These are phyloP conservation scores for Quillaja saponaria DNA, from an alignment of 306 rosid genomes.

Conservation along the genomic window DNA sequence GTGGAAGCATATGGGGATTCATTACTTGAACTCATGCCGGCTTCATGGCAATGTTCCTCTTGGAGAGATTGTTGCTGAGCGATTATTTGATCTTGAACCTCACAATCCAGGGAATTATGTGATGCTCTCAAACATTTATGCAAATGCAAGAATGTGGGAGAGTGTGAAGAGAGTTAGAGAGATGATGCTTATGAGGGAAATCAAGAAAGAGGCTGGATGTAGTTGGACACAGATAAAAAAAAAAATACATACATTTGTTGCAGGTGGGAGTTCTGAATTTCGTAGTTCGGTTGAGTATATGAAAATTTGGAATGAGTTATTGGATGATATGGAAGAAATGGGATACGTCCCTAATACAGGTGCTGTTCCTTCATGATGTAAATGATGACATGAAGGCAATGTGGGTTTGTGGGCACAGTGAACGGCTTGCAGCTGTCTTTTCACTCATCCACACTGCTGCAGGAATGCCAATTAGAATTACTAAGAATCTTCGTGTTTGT, in stretches of 20 bases:
- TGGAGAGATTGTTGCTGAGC: slow-evolving; percentile 40
- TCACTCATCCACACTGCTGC: slow-evolving; percentile 44
- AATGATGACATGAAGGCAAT: slow-evolving; percentile 44
- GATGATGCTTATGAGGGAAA: slow-evolving; percentile 48
- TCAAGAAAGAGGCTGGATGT: slow-evolving; percentile 56
- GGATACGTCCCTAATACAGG: slow-evolving; percentile 48
- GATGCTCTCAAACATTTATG: slow-evolving; percentile 61
- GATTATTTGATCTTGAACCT: slow-evolving; percentile 52
- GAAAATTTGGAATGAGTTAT: slow-evolving; percentile 44
- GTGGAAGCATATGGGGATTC: slow-evolving; percentile 63
- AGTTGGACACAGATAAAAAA: slow-evolving; percentile 54
- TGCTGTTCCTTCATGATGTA: slow-evolving; percentile 59
- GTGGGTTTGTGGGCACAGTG: slow-evolving; percentile 64
- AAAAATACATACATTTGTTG: slow-evolving; percentile 52
- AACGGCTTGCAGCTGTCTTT: slow-evolving; percentile 45
- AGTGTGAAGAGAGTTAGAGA: slow-evolving; percentile 52
- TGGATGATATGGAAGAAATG: slow-evolving; percentile 32
- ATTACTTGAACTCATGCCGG: slow-evolving; percentile 53
- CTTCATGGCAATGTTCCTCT: slow-evolving; percentile 46
- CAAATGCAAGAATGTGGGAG: slow-evolving; percentile 55
- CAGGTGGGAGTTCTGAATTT: slow-evolving; percentile 51
- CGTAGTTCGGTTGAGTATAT: slow-evolving; percentile 45
- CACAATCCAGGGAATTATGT: slow-evolving; percentile 58
- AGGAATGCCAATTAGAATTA: slow-evolving; percentile 56
- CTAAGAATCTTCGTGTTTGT: slow-evolving; percentile 60